Percentiles rank a stretch among this genome's conserved stretches.
Conservation (phyloP, 1,284 basidiomycete species). For the Coniophora puteana region DNA sequence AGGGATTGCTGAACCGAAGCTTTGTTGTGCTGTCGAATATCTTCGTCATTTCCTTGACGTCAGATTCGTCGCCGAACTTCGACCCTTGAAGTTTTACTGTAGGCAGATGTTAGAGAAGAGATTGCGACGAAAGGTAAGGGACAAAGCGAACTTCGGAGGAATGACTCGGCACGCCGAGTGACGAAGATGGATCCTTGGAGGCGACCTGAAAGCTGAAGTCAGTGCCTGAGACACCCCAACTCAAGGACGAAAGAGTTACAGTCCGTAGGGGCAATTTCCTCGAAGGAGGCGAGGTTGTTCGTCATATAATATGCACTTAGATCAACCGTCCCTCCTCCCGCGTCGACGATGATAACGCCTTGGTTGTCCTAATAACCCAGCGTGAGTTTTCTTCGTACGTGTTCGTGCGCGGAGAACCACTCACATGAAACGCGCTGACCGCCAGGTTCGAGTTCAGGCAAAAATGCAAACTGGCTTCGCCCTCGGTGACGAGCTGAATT, state of each 20-base stretch:
- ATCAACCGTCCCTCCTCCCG: slow-evolving; percentile 48
- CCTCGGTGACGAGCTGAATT: slow-evolving; percentile 49
- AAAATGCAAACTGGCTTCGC: slow-evolving; percentile 47
- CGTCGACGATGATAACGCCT: slow-evolving; percentile 44
- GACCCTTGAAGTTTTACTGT: slow-evolving; percentile 32
- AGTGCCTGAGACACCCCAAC: slow-evolving; percentile 1
- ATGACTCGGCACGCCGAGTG: slow-evolving; percentile 27
- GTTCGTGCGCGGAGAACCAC: slow-evolving; percentile 13
- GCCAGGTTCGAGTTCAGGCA: slow-evolving; percentile 38
- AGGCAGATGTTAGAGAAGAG: background rate
- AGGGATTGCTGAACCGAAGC: slow-evolving; percentile 32
- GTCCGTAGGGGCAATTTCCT: slow-evolving; percentile 30
- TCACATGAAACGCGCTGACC: slow-evolving; percentile 34
- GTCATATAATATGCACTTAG: slow-evolving; percentile 32
- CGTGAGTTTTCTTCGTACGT: slow-evolving; percentile 4
- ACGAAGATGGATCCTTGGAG: slow-evolving; percentile 33
- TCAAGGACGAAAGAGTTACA: slow-evolving; percentile 19
- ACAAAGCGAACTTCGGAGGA: slow-evolving; percentile 24
- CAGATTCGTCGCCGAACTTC: slow-evolving; percentile 29
- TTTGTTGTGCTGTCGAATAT: slow-evolving; percentile 40
- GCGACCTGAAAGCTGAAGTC: slow-evolving; percentile 18
- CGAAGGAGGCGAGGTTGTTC: slow-evolving; percentile 15
- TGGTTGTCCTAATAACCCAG: slow-evolving; percentile 20
- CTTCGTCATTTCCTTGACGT: slow-evolving; percentile 32
- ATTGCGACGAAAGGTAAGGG: background rate